Percentiles rank a stretch among this genome's conserved stretches.
Conservation (phyloP, 2,329 filamentous ascomycete genomes). For the Pseudonectria foliicola region DNA sequence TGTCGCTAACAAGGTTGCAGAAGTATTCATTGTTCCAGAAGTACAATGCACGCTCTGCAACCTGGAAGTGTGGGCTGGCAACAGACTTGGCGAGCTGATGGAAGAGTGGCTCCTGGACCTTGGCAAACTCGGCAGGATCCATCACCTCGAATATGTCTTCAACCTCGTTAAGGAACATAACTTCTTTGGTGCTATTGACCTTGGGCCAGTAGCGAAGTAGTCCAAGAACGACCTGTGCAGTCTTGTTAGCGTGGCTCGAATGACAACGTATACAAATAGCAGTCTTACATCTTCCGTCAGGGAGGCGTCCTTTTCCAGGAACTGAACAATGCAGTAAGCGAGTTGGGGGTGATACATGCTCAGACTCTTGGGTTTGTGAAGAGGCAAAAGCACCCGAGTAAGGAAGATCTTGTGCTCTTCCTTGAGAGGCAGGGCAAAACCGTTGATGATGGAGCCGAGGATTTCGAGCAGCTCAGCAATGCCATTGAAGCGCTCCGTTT, state of each 20-base stretch:
- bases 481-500: conserved; percentile 96
- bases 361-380: conserved; percentile 97
- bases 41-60: conserved; percentile 92
- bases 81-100: conserved; percentile 97
- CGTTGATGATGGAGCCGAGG: conserved; percentile 96
- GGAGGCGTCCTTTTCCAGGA: conserved; percentile 93
- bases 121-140: conserved; percentile 97
- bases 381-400: conserved; percentile 81
- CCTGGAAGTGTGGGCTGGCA: conserved; percentile 97
- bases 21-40: conserved; percentile 99
- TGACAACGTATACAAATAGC: not conserved
- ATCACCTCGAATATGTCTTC: conserved; percentile 99
- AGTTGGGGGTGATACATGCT: conserved; percentile 99
- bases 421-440: conserved; percentile 91
- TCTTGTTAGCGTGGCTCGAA: conserved; percentile 8
- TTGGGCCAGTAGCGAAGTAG: conserved; percentile 97
- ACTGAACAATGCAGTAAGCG: conserved; percentile 98
- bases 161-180: conserved; percentile 99
- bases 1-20: conserved; percentile 97
- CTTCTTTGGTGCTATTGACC: conserved; percentile 98
- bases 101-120: conserved; percentile 96
- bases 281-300: conserved; percentile 83
- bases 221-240: conserved; percentile 76
- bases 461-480: conserved; percentile 97
- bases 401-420: conserved; percentile 98